phyloP scores from a whole-genome alignment of 148 eudicot species.

The Heliosperma pusillum region DNA sequence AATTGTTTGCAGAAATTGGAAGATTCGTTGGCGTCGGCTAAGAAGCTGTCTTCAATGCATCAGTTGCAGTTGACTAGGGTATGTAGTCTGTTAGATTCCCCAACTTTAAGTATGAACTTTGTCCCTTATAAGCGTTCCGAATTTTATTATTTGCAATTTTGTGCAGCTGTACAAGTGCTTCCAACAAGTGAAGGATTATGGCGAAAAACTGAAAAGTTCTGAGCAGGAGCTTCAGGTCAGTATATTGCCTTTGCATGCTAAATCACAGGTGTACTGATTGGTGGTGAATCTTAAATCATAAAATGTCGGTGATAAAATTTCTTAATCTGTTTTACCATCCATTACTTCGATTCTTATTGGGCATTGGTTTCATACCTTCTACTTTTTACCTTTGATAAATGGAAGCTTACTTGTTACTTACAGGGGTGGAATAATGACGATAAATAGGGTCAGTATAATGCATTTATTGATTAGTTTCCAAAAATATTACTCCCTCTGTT shows the following conservation, averaged over 20 bases:
- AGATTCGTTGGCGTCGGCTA: constrained; percentile 57
- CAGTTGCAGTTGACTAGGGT: constrained; percentile 64
- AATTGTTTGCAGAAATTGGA: constrained; percentile 55
- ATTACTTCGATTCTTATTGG: background rate
- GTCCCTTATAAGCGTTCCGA: background rate
- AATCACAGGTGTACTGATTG: background rate
- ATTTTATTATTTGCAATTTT: constrained; percentile 16
- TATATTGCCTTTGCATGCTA: background rate
- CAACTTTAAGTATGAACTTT: background rate
- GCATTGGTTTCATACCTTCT: background rate
- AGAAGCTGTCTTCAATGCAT: constrained; percentile 45
- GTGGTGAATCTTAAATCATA: background rate
- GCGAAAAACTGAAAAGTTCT: constrained; percentile 59
- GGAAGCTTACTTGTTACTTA: background rate
- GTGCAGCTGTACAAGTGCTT: constrained; percentile 60
- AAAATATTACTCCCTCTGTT: background rate
- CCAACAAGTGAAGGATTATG: constrained; percentile 52
- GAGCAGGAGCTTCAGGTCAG: constrained; percentile 82
- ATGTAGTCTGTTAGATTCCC: constrained; percentile 13
- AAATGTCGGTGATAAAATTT: background rate
- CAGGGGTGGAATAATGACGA: background rate
- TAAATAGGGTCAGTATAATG: background rate
- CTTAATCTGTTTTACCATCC: background rate
- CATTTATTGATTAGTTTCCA: background rate
- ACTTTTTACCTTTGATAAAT: background rate